These are phyloP conservation scores for Micractinium sp. DNA, from an alignment of 139 green algal genomes.

Conservation along the genomic window DNA sequence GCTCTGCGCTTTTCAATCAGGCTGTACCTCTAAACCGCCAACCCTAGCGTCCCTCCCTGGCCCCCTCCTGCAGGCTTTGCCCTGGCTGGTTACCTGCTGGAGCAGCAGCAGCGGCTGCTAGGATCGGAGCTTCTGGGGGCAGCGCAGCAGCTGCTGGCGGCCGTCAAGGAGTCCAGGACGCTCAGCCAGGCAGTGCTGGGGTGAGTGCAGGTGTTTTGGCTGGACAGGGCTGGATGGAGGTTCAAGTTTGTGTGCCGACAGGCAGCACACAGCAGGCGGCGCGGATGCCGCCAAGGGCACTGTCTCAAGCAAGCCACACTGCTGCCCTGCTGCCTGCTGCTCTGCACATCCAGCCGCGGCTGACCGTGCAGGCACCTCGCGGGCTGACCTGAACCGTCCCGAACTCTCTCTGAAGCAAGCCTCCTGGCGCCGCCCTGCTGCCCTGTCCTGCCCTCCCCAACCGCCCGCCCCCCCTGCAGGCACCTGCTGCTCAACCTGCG, in stretches of 20 bases:
- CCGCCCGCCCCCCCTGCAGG: background rate
- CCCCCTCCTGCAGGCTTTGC: conserved; percentile 34
- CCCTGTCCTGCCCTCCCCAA: too few relatives aligned
- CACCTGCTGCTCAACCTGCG: conserved; percentile 54
- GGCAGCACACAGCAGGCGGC: background rate
- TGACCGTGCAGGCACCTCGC: too few relatives aligned
- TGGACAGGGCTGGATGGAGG: too few relatives aligned
- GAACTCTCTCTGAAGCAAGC: too few relatives aligned
- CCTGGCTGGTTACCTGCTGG: conserved; percentile 44
- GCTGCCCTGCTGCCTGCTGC: too few relatives aligned
- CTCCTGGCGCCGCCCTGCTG: too few relatives aligned
- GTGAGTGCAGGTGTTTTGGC: background rate
- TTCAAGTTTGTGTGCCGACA: background rate
- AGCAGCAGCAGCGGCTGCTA: conserved; percentile 36
- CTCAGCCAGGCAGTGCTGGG: conserved; percentile 24
- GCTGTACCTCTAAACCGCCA: too few relatives aligned
- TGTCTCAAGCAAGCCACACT: background rate
- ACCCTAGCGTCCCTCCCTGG: too few relatives aligned
- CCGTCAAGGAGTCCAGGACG: background rate
- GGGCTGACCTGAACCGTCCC: too few relatives aligned
- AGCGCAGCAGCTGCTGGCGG: conserved; percentile 37
- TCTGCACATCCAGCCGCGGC: too few relatives aligned
- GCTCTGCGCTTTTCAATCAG: too few relatives aligned
- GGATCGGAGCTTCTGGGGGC: conserved; percentile 33
- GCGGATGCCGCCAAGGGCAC: background rate